These are phyloP conservation scores for Hemileia vastatrix DNA, from an alignment of 1,284 basidiomycete genomes.

Conservation along the genomic window DNA sequence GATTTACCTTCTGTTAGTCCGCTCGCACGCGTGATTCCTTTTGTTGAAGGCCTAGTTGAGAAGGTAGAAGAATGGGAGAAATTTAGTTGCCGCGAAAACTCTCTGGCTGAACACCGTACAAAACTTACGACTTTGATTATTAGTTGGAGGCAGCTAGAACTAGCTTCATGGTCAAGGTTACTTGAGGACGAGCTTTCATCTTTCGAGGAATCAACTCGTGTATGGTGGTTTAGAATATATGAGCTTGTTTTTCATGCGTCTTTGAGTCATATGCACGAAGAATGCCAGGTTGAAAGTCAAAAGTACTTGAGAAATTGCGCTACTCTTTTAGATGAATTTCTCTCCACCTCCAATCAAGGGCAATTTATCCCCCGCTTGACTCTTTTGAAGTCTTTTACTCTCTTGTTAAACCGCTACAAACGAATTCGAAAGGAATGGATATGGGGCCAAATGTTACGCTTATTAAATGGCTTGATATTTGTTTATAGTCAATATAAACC, in stretches of 20 bases:
- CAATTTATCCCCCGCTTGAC: conserved; percentile 64
- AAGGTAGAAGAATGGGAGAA: conserved; percentile 96
- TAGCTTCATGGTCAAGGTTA: conserved; percentile 75
- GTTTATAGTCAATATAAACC: conserved; percentile 61
- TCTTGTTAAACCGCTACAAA: conserved; percentile 46
- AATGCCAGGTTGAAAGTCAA: conserved; percentile 46
- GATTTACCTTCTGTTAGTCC: conserved; percentile 60
- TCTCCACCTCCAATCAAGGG: conserved; percentile 68
- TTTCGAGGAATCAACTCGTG: conserved; percentile 58
- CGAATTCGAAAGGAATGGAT: not conserved
- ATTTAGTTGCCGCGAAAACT: conserved; percentile 79
- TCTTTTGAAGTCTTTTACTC: conserved; percentile 62
- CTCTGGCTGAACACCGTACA: conserved; percentile 60
- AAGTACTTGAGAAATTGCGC: conserved; percentile 61
- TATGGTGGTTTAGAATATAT: conserved; percentile 90
- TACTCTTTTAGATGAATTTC: conserved; percentile 70
- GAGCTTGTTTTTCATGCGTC: conserved; percentile 64
- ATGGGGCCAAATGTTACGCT: conserved; percentile 49
- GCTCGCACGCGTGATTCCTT: conserved; percentile 71
- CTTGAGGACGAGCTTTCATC: conserved; percentile 60
- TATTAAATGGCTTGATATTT: conserved; percentile 59
- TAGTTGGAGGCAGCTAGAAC: conserved; percentile 79
- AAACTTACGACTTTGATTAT: conserved; percentile 67
- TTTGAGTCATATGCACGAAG: conserved; percentile 38
- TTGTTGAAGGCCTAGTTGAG: conserved; percentile 72